Percentiles rank a stretch among this genome's conserved stretches.
These are phyloP conservation scores for Raffaelea arxii DNA, from an alignment of 2,329 filamentous ascomycete species.

Conservation along the genomic window DNA sequence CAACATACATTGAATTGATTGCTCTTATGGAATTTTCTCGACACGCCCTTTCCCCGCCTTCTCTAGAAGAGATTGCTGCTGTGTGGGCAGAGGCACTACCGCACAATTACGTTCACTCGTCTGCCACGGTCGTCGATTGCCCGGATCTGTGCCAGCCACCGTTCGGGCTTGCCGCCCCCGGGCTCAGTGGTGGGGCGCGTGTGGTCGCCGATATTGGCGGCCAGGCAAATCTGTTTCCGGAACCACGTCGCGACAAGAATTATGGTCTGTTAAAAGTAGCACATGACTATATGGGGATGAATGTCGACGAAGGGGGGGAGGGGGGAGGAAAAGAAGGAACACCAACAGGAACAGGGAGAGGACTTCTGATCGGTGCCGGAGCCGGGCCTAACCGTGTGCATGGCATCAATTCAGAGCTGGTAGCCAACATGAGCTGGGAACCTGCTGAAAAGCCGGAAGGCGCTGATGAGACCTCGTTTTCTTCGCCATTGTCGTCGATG, in stretches of 20 bases:
- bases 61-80: too few species aligned
- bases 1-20: too few species aligned
- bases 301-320: conserved; percentile 5
- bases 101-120: too few species aligned
- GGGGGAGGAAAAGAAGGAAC: too few species aligned
- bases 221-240: conserved; percentile 28
- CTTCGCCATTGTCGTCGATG: too few species aligned
- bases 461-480: too few species aligned
- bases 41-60: too few species aligned
- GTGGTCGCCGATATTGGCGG: conserved; percentile 34
- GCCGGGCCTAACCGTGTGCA: conserved; percentile 31
- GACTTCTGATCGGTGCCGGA: conserved; percentile 29
- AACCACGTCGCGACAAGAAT: conserved; percentile 21
- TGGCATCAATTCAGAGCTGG: conserved; percentile 32
- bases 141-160: conserved; percentile 27
- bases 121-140: conserved; percentile 6
- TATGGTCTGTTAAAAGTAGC: conserved; percentile 23
- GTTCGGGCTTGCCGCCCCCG: conserved; percentile 26
- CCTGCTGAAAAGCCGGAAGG: neutral
- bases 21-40: too few species aligned
- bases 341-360: too few species aligned
- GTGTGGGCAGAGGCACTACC: too few species aligned
- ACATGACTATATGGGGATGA: conserved; percentile 26
- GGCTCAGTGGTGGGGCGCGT: conserved; percentile 25
- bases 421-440: conserved; percentile 25